Base-by-base conservation (phyloP, 2,329 filamentous ascomycete species). In the Trichoderma sp. region DNA sequence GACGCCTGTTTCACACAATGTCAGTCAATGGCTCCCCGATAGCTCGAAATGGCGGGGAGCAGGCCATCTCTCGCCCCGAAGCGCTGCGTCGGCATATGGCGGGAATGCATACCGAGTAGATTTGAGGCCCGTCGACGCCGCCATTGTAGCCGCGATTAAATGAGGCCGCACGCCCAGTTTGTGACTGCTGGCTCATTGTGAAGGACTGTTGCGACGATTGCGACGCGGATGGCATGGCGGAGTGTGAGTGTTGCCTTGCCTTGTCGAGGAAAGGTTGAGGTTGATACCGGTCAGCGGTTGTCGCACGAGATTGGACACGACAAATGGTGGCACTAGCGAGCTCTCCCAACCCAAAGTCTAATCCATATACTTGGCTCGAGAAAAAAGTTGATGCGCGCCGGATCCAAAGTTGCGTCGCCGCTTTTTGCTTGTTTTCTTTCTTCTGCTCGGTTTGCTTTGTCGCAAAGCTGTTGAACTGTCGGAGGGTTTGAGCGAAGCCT, bases 171-270 rank as follows among this genome's bases (percentile, higher is more conserved):
- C 82, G 75, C 72, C 80, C 82, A 26, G 78, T 75, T 73, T 87
- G 86, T 32, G 85, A 85, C 70, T 85, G 84, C 73, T 88, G 86
- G 80, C 85, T 89, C 85, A 88, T 87, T 74, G 80, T 81, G 77
- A 88, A 88, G 62, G 87, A 87, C 68, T 88, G 85, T 73, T 89
- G 87, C 8, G 86, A 87, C 5, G 86, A 83, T 77, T 87, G 85
- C 71, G 85, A 85, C 77, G 84, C 83, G 68, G 82, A 82, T 70
- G 82, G 78, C 79, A 82, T 82, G 66, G 73, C 74, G 50, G 50
- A 58, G 12, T 3, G 34, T 28, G 59, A 26, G 36, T 43, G 34
- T n/a, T 43, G 39, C 39, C 39, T 43, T n/a, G 39, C 39, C 36
- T 9, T 43, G 39, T 28, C n/a, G 30, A 62, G 26, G 43, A 53